Conservation (phyloP, 1,284 basidiomycete genomes). For the Lignosus rhinocerotis region DNA sequence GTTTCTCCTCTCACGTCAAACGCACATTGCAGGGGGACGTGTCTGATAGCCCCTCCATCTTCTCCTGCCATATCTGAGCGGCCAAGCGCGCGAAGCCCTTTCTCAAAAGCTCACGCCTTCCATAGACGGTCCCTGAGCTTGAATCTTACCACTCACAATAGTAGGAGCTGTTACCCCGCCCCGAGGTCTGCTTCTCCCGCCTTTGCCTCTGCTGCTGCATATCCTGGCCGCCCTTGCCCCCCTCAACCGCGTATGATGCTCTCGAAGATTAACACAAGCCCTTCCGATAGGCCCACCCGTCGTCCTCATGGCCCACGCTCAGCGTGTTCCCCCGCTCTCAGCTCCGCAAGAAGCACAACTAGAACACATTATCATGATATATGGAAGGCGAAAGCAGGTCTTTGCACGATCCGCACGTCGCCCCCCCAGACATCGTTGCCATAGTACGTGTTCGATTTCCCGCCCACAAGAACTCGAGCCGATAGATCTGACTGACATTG, state of each 20-base stretch:
- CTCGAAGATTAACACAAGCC: conserved; percentile 21
- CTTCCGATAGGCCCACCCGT: conserved; percentile 18
- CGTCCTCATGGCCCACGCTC: conserved; percentile 21
- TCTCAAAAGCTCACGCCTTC: conserved; percentile 12
- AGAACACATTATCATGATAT: conserved; percentile 14
- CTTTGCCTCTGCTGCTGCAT: conserved; percentile 1
- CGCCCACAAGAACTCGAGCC: background rate
- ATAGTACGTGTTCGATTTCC: conserved; percentile 11
- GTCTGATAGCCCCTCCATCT: conserved; percentile 23
- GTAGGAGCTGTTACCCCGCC: background rate
- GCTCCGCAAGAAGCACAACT: conserved; percentile 11
- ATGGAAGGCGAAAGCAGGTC: conserved; percentile 14
- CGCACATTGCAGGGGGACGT: conserved; percentile 18
- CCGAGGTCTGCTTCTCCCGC: background rate
- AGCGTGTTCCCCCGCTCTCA: conserved; percentile 12
- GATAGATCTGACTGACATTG: background rate
- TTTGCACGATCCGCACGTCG: conserved; percentile 12
- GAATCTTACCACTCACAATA: background rate
- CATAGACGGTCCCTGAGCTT: conserved; percentile 6
- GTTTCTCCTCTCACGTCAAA: conserved; percentile 24
- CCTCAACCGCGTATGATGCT: conserved; percentile 16
- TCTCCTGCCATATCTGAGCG: conserved; percentile 13
- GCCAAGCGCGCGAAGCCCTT: conserved; percentile 7
- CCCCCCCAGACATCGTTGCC: conserved; percentile 20
- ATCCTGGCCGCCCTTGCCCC: background rate